Evolutionary conservation across 1,284 basidiomycete species (phyloP).

Genomic region (Waitea zeae): DNA sequence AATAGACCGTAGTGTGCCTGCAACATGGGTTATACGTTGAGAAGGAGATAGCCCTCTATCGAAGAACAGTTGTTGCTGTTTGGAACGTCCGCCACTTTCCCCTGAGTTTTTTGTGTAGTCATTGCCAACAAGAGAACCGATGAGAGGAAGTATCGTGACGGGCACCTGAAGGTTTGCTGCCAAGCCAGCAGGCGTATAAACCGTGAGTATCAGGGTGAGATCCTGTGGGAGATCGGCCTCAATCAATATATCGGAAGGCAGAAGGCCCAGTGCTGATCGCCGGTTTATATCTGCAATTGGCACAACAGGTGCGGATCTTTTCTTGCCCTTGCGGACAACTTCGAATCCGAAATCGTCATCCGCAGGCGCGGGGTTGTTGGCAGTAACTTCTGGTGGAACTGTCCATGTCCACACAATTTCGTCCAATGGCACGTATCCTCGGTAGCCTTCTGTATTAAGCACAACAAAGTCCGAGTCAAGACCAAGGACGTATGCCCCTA

Average conservation of each 20-base stretch:
- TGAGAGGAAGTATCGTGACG: constrained; percentile 56
- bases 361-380: too few species aligned
- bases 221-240: constrained; percentile 29
- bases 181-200: constrained; percentile 48
- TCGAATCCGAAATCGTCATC: constrained; percentile 46
- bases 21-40: constrained; percentile 42
- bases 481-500: constrained; percentile 62
- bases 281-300: too few species aligned
- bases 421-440: constrained; percentile 67
- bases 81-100: constrained; percentile 23
- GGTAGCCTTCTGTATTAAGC: constrained; percentile 52
- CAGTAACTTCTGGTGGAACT: too few species aligned
- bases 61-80: constrained; percentile 45
- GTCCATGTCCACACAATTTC: constrained; percentile 57
- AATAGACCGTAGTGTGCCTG: constrained; percentile 32
- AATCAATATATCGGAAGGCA: too few species aligned
- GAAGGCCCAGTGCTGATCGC: too few species aligned
- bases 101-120: constrained; percentile 46
- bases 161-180: constrained; percentile 55
- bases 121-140: constrained; percentile 79
- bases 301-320: too few species aligned
- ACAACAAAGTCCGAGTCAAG: constrained; percentile 76
- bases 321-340: constrained; percentile 29
- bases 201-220: constrained; percentile 32
- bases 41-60: constrained; percentile 32